These are phyloP conservation scores for Yamadazyma olivae DNA, from an alignment of 805 yeast species.

Conservation along the genomic window DNA sequence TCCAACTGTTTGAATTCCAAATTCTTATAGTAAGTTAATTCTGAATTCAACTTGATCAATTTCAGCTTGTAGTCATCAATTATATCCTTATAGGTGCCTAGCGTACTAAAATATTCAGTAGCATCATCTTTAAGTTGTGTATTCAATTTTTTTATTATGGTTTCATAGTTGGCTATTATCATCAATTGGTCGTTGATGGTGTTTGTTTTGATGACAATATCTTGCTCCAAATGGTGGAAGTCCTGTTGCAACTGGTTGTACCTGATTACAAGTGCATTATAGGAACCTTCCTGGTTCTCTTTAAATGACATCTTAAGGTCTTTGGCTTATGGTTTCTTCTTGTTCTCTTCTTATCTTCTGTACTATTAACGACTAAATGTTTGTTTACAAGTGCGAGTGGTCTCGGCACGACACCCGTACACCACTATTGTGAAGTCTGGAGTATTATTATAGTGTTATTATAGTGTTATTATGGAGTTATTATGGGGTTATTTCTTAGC, in stretches of 20 bases:
- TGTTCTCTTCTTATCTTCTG: too few relatives aligned
- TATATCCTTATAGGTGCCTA: conserved; percentile 28
- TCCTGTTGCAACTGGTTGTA: conserved; percentile 24
- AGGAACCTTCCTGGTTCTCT: conserved; percentile 5
- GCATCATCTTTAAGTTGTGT: conserved; percentile 25
- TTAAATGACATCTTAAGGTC: background rate
- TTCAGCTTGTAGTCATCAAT: conserved; percentile 29
- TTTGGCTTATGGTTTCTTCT: too few relatives aligned
- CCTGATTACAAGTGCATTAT: conserved; percentile 30
- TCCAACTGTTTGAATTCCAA: conserved; percentile 10
- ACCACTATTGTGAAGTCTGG: too few relatives aligned
- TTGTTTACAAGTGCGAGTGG: too few relatives aligned
- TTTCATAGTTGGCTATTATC: conserved; percentile 24
- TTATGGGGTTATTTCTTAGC: too few relatives aligned
- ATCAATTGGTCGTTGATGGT: conserved; percentile 26
- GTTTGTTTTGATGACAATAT: conserved; percentile 21
- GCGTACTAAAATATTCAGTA: conserved; percentile 27
- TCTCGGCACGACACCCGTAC: too few relatives aligned
- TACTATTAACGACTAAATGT: too few relatives aligned
- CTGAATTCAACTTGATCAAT: conserved; percentile 17
- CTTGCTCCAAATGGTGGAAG: conserved; percentile 28
- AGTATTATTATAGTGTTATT: too few relatives aligned
- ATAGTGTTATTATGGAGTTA: too few relatives aligned
- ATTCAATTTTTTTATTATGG: conserved; percentile 20
- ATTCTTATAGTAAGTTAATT: conserved; percentile 15